These are phyloP conservation scores for Ruellia speciosa DNA, from an alignment of 305 asterid genomes.

Conservation along the genomic window DNA sequence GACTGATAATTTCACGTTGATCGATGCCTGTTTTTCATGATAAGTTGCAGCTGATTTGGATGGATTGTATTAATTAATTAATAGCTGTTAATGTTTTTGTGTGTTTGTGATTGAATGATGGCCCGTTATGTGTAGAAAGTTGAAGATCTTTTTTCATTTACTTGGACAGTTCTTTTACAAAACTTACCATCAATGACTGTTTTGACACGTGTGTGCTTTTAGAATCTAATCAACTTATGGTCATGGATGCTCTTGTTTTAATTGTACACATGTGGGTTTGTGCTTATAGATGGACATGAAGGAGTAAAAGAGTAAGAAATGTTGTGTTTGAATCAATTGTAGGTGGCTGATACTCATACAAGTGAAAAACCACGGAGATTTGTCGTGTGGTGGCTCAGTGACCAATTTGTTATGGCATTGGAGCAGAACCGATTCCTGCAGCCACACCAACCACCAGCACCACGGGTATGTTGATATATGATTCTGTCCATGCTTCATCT, in stretches of 20 bases:
- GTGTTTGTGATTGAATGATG: background rate
- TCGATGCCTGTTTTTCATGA: background rate
- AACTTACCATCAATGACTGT: background rate
- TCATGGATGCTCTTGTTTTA: no score
- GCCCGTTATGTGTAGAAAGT: background rate
- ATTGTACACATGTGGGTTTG: no score
- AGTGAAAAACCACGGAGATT: background rate
- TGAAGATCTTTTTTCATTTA: background rate
- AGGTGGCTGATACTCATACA: no score
- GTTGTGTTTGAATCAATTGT: background rate
- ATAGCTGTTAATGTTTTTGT: background rate
- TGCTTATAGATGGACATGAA: no score
- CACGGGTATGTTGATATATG: conserved; percentile 45
- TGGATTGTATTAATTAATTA: no score
- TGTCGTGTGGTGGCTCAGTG: conserved; percentile 10
- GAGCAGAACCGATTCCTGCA: conserved; percentile 60
- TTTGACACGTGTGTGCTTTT: background rate
- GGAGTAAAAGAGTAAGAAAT: no score
- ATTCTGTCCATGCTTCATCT: conserved; percentile 11
- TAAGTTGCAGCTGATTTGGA: background rate
- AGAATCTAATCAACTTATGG: background rate
- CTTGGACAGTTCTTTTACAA: background rate
- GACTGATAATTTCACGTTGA: background rate
- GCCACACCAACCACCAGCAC: conserved; percentile 46
- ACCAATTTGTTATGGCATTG: conserved; percentile 39